A percentile compares a stretch with the other conserved stretches of the same genome.
Evolutionary conservation across 2,329 filamentous ascomycete genomes (phyloP).

Genomic region (Sporothrix pallida): DNA sequence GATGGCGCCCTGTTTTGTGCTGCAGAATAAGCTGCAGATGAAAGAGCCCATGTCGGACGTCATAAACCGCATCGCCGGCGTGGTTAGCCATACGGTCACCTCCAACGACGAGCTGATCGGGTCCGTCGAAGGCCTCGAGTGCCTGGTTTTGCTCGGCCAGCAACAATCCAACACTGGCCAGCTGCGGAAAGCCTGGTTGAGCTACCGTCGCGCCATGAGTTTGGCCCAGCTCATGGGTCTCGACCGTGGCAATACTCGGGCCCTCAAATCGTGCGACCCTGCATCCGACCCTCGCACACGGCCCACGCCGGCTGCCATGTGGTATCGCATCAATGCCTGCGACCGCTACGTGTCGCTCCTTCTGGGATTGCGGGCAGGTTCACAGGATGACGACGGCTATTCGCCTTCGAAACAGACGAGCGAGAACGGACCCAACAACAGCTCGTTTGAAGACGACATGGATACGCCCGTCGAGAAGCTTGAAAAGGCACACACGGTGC

Average conservation of each 20-base stretch:
- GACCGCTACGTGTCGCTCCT: conserved; percentile 60
- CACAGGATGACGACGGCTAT: conserved; percentile 44
- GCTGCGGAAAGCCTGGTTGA: conserved; percentile 60
- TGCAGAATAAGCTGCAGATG: conserved; percentile 41
- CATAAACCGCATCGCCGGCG: conserved; percentile 46
- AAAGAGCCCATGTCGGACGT: conserved; percentile 39
- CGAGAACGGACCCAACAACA: background rate
- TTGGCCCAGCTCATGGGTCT: conserved; percentile 59
- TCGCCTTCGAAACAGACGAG: background rate
- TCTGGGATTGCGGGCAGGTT: conserved; percentile 56
- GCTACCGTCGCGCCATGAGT: conserved; percentile 55
- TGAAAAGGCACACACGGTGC: conserved; percentile 52
- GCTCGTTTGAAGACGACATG: conserved; percentile 30
- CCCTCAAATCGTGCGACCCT: conserved; percentile 50
- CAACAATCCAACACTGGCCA: conserved; percentile 61
- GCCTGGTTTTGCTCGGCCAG: conserved; percentile 54
- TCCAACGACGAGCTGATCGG: conserved; percentile 59
- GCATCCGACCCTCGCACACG: conserved; percentile 42
- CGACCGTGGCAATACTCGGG: conserved; percentile 46
- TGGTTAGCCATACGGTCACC: conserved; percentile 51
- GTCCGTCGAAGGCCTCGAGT: conserved; percentile 60
- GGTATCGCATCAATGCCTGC: conserved; percentile 56
- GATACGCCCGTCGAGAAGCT: conserved; percentile 52
- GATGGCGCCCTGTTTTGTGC: conserved; percentile 46
- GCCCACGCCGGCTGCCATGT: conserved; percentile 48